Conservation (phyloP, 148 eudicot species). For the Beta vulgaris region DNA sequence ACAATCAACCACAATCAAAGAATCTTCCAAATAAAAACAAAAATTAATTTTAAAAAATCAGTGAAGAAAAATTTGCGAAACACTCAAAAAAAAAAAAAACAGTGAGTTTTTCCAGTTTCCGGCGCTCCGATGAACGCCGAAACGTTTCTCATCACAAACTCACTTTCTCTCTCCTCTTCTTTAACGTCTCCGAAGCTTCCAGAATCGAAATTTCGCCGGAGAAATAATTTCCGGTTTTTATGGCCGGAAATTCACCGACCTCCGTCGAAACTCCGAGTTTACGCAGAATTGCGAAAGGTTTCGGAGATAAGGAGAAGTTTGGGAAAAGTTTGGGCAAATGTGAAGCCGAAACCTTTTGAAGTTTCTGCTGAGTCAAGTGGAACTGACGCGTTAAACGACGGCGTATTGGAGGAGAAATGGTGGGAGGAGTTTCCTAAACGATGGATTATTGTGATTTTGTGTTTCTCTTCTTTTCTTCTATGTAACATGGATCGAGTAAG, state of each 20-base stretch:
- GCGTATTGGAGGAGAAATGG: slow-evolving; percentile 45
- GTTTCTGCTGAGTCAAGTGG: slow-evolving; percentile 22
- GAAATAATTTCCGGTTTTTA: slow-evolving; percentile 3
- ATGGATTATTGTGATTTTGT: slow-evolving; percentile 76
- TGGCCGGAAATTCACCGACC: slow-evolving; percentile 16
- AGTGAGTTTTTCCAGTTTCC: neutral
- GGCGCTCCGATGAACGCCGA: slow-evolving; percentile 50
- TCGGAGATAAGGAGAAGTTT: slow-evolving; percentile 29
- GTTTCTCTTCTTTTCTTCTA: slow-evolving; percentile 88
- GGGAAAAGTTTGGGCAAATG: slow-evolving; percentile 54
- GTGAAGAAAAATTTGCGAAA: neutral
- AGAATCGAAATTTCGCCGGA: slow-evolving; percentile 10
- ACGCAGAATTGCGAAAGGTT: slow-evolving; percentile 26
- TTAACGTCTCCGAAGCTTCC: slow-evolving; percentile 24
- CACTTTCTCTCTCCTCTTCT: slow-evolving; percentile 28
- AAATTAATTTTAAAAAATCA: neutral
- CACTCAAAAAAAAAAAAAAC: neutral
- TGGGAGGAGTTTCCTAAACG: slow-evolving; percentile 89
- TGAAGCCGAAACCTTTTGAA: slow-evolving; percentile 48
- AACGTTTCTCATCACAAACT: slow-evolving; percentile 43
- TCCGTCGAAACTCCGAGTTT: slow-evolving; percentile 9
- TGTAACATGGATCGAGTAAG: slow-evolving; percentile 98
- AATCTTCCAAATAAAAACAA: neutral
- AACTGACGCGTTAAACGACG: slow-evolving; percentile 20
- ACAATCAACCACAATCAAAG: slow-evolving; percentile 11